phyloP scores from a whole-genome alignment of 257 asterid species.

The Solanum tarijense region DNA sequence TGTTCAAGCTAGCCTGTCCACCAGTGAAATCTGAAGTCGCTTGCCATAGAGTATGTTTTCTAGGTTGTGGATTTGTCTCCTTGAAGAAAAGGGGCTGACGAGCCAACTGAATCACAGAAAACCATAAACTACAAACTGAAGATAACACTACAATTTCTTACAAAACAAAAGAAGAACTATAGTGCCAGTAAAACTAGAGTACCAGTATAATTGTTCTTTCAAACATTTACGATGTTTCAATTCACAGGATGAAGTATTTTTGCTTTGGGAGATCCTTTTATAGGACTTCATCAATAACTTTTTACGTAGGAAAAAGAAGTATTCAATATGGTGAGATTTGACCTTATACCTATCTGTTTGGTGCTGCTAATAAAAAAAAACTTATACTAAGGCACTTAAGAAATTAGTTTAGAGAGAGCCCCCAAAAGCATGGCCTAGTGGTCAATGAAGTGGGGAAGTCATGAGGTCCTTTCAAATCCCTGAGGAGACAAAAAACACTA shows the following conservation, averaged over 20 bases:
- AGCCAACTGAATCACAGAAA: constrained; percentile 39
- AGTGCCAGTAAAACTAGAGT: background rate
- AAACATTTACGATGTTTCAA: background rate
- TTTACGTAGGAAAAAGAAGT: background rate
- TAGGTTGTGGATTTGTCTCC: constrained; percentile 86
- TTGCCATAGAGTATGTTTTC: constrained; percentile 89
- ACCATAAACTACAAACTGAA: background rate
- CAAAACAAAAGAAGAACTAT: background rate
- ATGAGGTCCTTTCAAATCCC: background rate
- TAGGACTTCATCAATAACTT: background rate
- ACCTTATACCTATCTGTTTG: background rate
- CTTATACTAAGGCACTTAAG: background rate
- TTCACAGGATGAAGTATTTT: background rate
- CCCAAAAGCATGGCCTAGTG: background rate
- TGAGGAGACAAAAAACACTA: background rate
- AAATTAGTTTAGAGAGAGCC: background rate
- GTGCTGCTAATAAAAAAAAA: background rate
- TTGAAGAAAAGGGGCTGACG: constrained; percentile 59
- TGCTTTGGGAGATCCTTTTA: background rate
- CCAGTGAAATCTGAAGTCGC: constrained; percentile 63
- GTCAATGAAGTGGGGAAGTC: background rate
- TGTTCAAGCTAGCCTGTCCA: constrained; percentile 65
- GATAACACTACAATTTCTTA: background rate
- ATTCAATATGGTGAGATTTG: background rate
- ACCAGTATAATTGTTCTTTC: background rate